Evolutionary conservation across 1,284 basidiomycete species (phyloP).

Genomic region (Rhodotorula sp.): DNA sequence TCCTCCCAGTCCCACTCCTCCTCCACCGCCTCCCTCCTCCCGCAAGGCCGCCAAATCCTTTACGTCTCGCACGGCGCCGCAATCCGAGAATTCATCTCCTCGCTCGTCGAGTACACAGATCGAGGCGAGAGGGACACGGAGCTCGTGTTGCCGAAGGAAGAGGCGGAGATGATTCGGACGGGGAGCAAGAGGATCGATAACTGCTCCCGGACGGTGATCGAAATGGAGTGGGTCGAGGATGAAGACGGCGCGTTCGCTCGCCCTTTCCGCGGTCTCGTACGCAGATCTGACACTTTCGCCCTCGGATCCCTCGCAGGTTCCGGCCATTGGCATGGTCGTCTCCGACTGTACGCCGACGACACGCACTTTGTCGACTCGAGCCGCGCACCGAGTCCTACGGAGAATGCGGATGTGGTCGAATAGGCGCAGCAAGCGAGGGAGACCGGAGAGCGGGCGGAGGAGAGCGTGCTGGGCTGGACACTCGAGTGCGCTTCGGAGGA

Average conservation of each 20-base stretch:
- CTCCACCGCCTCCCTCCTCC: not conserved
- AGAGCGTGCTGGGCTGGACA: not conserved
- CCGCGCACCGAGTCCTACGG: constrained; percentile 27
- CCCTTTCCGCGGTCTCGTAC: not conserved
- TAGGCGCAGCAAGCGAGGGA: not conserved
- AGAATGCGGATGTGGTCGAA: constrained; percentile 34
- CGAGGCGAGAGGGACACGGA: constrained; percentile 3
- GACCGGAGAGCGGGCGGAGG: too few relatives aligned
- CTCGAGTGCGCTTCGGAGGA: not conserved
- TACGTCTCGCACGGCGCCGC: constrained; percentile 42
- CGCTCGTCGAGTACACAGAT: constrained; percentile 14
- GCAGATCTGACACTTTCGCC: not conserved
- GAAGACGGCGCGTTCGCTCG: not conserved
- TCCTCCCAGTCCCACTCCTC: not conserved
- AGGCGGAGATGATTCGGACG: constrained; percentile 20
- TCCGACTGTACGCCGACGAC: constrained; percentile 27
- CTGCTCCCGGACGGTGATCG: constrained; percentile 37
- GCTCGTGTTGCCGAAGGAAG: constrained; percentile 12
- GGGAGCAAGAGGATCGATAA: constrained; percentile 36
- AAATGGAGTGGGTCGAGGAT: constrained; percentile 20
- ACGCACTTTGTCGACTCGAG: constrained; percentile 27
- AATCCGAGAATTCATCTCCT: constrained; percentile 36
- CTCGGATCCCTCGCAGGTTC: not conserved
- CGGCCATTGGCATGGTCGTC: not conserved
- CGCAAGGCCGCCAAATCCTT: constrained; percentile 7